Evolutionary conservation across 768 basidiomycete genomes (phyloP).

Genomic region (Lentinula raphanica): DNA sequence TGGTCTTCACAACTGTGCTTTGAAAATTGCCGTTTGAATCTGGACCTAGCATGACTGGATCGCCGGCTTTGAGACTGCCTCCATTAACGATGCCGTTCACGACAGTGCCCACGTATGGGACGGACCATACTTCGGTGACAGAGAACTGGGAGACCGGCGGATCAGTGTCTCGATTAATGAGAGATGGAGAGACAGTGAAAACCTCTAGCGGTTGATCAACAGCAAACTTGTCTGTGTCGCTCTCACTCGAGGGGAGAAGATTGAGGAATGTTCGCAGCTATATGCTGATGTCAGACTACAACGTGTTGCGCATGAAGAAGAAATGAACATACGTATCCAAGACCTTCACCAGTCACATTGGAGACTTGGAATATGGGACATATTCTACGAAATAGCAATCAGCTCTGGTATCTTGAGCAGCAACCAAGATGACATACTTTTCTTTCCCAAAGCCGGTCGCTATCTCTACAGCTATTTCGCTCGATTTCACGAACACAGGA

Average conservation of each 20-base stretch:
- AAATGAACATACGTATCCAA: slow-evolving; percentile 65
- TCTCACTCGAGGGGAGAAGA: slow-evolving; percentile 82
- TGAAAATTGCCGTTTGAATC: slow-evolving; percentile 89
- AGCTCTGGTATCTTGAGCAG: neutral
- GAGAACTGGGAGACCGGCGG: slow-evolving; percentile 62
- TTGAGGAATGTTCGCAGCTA: slow-evolving; percentile 89
- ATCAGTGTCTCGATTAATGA: slow-evolving; percentile 46
- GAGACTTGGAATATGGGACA: slow-evolving; percentile 91
- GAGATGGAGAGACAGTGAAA: neutral
- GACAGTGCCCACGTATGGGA: slow-evolving; percentile 81
- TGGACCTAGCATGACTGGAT: slow-evolving; percentile 81
- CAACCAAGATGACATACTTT: slow-evolving; percentile 37
- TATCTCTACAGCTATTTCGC: slow-evolving; percentile 76
- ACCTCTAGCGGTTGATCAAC: slow-evolving; percentile 79
- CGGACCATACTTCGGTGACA: slow-evolving; percentile 83
- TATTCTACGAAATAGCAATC: slow-evolving; percentile 42
- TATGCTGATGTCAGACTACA: too few species aligned
- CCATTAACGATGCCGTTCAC: slow-evolving; percentile 80
- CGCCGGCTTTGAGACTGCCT: slow-evolving; percentile 72
- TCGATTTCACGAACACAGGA: slow-evolving; percentile 79
- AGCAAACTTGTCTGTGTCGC: slow-evolving; percentile 75
- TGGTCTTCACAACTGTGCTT: slow-evolving; percentile 76
- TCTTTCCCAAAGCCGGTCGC: slow-evolving; percentile 71
- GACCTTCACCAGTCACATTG: slow-evolving; percentile 91
- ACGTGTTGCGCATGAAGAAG: too few species aligned